Conservation (phyloP, 2,329 filamentous ascomycete species). For the Xylariaceae sp. region DNA sequence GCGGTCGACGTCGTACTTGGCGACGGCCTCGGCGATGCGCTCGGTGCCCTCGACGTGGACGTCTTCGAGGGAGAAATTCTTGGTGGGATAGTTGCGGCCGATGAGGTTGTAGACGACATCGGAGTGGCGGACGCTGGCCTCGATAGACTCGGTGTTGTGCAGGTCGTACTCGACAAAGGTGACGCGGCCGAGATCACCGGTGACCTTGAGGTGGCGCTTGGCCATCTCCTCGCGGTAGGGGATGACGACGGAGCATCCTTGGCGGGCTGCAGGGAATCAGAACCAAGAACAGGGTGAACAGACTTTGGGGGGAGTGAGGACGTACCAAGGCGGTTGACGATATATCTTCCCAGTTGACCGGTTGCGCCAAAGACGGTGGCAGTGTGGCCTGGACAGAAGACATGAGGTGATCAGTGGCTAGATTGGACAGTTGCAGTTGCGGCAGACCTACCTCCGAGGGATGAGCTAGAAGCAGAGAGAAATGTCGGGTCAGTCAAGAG, state of each 20-base stretch:
- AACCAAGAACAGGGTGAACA: too few species aligned
- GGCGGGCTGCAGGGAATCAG: conserved; percentile 57
- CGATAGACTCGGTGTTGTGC: conserved; percentile 89
- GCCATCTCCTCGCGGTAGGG: conserved; percentile 97
- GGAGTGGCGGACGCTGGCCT: conserved; percentile 93
- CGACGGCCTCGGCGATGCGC: conserved; percentile 88
- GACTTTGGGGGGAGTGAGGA: neutral
- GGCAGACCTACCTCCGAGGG: conserved; percentile 68
- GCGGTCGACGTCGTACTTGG: conserved; percentile 96
- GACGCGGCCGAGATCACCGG: conserved; percentile 89
- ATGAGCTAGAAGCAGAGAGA: conserved; percentile 55
- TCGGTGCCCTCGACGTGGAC: conserved; percentile 90
- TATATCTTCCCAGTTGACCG: conserved; percentile 91
- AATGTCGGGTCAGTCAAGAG: conserved; percentile 12
- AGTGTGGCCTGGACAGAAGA: conserved; percentile 67
- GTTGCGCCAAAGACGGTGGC: conserved; percentile 97
- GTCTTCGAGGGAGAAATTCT: conserved; percentile 92
- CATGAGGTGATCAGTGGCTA: conserved; percentile 19
- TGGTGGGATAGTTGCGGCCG: conserved; percentile 92
- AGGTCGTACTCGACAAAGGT: conserved; percentile 93
- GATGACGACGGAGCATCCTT: conserved; percentile 90
- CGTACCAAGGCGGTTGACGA: conserved; percentile 85
- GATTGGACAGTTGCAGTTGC: conserved; percentile 3
- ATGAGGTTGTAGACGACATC: conserved; percentile 97
- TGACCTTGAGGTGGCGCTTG: conserved; percentile 92